A percentile compares a stretch with the other conserved stretches of the same genome.
Evolutionary conservation across 164 flowering plant species (phyloP).

Genomic region (Magnolia sinica): DNA sequence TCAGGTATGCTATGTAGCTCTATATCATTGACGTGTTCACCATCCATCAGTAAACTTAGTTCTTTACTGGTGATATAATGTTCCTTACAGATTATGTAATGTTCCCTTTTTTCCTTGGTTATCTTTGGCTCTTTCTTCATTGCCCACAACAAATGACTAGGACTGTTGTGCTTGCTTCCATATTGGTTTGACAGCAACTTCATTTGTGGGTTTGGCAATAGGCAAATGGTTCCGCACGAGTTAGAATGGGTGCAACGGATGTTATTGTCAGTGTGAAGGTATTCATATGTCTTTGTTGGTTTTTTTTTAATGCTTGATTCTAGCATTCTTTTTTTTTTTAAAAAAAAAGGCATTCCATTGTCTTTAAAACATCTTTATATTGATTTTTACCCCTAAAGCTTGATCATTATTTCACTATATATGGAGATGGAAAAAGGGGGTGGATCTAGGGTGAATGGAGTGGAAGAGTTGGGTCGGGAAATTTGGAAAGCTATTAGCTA

Average conservation of each 20-base stretch:
- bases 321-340: not conserved
- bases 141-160: not conserved
- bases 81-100: too few species aligned
- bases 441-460: too few species aligned
- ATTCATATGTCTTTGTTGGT: not conserved
- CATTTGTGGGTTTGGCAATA: conserved; percentile 13
- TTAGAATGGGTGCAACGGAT: conserved; percentile 80
- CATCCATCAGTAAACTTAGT: too few species aligned
- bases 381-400: not conserved
- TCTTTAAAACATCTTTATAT: not conserved
- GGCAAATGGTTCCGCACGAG: conserved; percentile 98
- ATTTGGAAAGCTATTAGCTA: too few species aligned
- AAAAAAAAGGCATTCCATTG: not conserved
- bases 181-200: not conserved
- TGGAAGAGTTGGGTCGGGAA: too few species aligned
- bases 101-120: not conserved
- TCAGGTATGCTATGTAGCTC: conserved; percentile 49
- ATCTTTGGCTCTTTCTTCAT: not conserved
- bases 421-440: too few species aligned
- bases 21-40: not conserved
- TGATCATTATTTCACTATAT: too few species aligned
- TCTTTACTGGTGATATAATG: too few species aligned
- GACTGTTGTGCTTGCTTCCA: not conserved
- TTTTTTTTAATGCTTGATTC: not conserved
- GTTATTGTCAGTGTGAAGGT: conserved; percentile 92